Conservation (phyloP, 805 yeast species). For the Candida schatavii region DNA sequence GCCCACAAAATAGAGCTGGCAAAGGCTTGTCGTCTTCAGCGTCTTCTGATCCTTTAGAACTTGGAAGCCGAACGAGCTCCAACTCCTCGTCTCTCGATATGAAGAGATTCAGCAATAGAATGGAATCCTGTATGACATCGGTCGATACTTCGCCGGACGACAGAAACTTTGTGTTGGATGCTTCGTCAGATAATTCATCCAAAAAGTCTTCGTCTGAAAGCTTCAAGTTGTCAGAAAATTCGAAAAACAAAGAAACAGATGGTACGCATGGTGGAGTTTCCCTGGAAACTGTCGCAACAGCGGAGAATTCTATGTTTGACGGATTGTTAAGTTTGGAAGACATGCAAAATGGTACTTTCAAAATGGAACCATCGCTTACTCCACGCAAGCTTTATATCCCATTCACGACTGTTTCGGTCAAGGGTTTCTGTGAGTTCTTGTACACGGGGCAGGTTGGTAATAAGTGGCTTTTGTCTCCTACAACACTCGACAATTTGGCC, state of each 20-base stretch:
- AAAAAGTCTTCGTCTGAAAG: not conserved
- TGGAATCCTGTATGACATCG: not conserved
- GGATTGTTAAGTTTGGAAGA: slow-evolving; percentile 33
- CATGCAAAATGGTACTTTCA: slow-evolving; percentile 26
- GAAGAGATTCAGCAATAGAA: not conserved
- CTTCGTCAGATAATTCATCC: not conserved
- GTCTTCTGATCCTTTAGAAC: not conserved
- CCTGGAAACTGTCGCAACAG: not conserved
- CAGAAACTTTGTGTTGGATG: too few relatives aligned
- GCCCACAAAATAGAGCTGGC: not conserved
- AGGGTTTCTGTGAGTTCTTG: slow-evolving; percentile 68
- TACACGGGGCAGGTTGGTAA: slow-evolving; percentile 80
- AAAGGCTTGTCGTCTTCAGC: not conserved
- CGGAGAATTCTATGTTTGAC: slow-evolving; percentile 6
- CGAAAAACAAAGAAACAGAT: not conserved
- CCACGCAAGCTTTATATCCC: slow-evolving; percentile 73
- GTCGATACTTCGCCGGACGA: not conserved
- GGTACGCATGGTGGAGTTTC: not conserved
- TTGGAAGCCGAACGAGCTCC: not conserved
- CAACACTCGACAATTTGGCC: slow-evolving; percentile 60
- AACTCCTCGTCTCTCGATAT: not conserved
- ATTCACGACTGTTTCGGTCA: slow-evolving; percentile 56
- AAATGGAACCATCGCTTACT: slow-evolving; percentile 58
- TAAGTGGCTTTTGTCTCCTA: slow-evolving; percentile 70
- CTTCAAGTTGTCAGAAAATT: not conserved